Evolutionary conservation across 345 rosid species (phyloP), one percentile per base, ranked within the genome.

Genomic region (Corymbia maculata): DNA sequence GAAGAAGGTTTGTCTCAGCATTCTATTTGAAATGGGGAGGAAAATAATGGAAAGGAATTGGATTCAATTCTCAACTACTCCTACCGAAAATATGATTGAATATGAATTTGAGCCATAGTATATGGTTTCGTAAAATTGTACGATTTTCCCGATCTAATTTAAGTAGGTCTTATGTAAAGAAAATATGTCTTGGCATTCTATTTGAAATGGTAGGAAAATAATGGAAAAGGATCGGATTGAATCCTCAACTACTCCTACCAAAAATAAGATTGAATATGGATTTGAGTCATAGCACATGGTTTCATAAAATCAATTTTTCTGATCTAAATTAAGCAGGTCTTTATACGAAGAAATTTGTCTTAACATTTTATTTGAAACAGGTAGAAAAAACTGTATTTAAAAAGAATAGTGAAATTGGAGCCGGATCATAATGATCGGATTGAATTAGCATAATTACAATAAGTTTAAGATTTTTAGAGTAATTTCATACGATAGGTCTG

Each of bases 361-460:
- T 59, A 28, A 14, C 14, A 26, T 59, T 59, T 14, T 28, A 61
- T 61, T 61, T 0, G 16, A 61, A 26, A 61, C 15, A 10, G 11
- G 30, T 11, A 59, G 15, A 30, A 59, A 59, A 59, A 26, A 6
- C 42, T 9, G 0, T 64, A 14, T 13, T 64, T 2, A 64, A 13
- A 8, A 64, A 4, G 14, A 64, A 64, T 64, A 14, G 36, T 13
- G 42, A 64, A 64, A 64, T 64, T 2, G 8, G 1, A n/a, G n/a
- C 8, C 36, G 13, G 13, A 2, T 64, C 42, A 64, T n/a, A 3
- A n/a, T 14, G 10, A n/a, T 14, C 3, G 10, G 19, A 4, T 64
- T 14, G 36, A n/a, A n/a, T 8, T 0, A 9, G 36, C 19, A 4
- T 0, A 0, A 0, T 5, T 14, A 7, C 42, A 4, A n/a, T 16